phyloP scores from a whole-genome alignment of 768 basidiomycete genomes.

The Ephemerocybe angulata region DNA sequence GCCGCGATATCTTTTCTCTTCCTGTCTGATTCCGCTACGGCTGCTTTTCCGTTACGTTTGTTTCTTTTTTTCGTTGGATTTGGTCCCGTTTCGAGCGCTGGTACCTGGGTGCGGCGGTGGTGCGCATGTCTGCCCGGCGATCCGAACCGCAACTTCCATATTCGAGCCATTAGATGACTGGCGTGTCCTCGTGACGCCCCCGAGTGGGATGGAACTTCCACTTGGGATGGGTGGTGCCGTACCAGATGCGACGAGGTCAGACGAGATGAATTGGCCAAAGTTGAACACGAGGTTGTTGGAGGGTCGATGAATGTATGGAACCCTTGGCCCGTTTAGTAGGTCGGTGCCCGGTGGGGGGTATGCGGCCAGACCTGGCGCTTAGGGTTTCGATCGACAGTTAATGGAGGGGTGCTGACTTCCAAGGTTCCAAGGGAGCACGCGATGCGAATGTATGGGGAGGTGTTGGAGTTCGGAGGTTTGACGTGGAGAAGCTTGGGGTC shows the following conservation, averaged over 20 bases:
- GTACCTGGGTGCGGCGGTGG: background rate
- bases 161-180: background rate
- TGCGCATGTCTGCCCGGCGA: background rate
- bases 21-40: background rate
- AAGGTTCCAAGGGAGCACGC: background rate
- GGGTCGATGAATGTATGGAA: background rate
- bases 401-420: background rate
- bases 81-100: background rate
- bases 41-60: background rate
- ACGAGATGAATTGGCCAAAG: background rate
- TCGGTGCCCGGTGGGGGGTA: background rate
- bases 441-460: background rate
- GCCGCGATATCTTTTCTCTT: background rate
- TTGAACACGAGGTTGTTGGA: background rate
- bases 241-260: slow-evolving; percentile 5
- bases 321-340: slow-evolving; percentile 1
- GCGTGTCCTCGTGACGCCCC: background rate
- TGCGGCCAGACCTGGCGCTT: background rate
- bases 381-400: background rate
- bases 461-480: too few relatives aligned
- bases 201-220: background rate
- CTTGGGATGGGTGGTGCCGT: background rate
- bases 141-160: slow-evolving; percentile 1
- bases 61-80: background rate
- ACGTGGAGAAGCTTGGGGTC: too few relatives aligned